These are phyloP conservation scores for Fusarium illudens DNA, from an alignment of 2,329 filamentous ascomycete species.

Conservation along the genomic window DNA sequence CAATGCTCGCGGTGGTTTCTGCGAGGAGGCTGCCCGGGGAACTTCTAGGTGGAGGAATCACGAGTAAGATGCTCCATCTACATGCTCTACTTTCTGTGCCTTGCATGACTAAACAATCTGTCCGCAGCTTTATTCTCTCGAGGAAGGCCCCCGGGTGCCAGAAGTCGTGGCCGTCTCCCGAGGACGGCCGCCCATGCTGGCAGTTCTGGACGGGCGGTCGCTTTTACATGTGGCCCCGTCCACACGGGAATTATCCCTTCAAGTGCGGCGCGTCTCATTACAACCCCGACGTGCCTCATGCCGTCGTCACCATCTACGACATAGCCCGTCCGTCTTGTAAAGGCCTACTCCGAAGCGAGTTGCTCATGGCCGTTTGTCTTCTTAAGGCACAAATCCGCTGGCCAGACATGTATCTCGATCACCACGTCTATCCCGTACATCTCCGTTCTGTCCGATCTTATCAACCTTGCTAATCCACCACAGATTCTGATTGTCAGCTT, in stretches of 20 bases:
- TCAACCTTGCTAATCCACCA: no score
- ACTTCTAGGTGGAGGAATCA: background rate
- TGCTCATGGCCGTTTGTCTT: background rate
- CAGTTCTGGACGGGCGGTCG: background rate
- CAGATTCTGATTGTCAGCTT: constrained; percentile 18
- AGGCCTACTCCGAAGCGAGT: background rate
- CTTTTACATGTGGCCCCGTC: background rate
- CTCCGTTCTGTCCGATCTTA: no score
- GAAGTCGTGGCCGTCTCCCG: background rate
- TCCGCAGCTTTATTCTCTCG: background rate
- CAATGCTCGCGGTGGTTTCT: background rate
- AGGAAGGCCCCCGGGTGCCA: no score
- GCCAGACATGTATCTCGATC: background rate
- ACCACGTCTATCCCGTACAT: background rate
- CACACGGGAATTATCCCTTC: background rate
- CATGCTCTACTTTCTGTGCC: no score
- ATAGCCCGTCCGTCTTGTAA: background rate
- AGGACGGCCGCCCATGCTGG: background rate
- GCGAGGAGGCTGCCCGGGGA: background rate
- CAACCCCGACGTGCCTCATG: background rate
- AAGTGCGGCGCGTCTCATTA: background rate
- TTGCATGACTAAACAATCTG: no score
- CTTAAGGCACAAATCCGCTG: background rate
- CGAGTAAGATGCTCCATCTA: no score
- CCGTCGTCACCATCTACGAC: background rate